Evolutionary conservation across 2,329 filamentous ascomycete species (phyloP), one percentile per base, ranked within the genome.

Genomic region (Diplodia scrobiculata): DNA sequence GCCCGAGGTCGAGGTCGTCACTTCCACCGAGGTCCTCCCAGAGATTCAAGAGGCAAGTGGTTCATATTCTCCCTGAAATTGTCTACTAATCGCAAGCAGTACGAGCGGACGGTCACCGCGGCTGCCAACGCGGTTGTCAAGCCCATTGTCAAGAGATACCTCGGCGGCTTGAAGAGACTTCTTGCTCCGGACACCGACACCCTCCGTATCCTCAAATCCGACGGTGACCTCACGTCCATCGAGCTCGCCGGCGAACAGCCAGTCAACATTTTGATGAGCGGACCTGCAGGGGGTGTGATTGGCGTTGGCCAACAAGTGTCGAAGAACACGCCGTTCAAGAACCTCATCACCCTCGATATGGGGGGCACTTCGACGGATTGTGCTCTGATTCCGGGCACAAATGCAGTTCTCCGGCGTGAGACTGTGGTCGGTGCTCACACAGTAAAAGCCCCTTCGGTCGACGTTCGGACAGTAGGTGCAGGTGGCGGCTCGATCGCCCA

Each of bases 331-430:
- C 76, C 77, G 0, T 82, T 79, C 71, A 82, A 81, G 68, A 82
- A 82, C 50, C 72, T 83, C 29, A 82, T 83, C 62, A 83, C 81
- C 0, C 74, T 83, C 13, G 81, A 83, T 63, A 82, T 83, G 80
- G 81, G 81, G n/a, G 81, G 81, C 1, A 83, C 81, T 0, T 81
- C 79, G 5, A 82, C 81, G 0, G 81, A 83, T 64, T 81, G 80
- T 67, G 80, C 81, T 1, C 70, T 83, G 4, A 78, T 83, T 19
- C 77, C 77, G 21, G 74, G 80, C 19, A 78, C 79, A 2, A 76
- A 79, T 64, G 78, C 78, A 5, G 77, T 79, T 41, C 75, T 83
- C 21, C 78, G 81, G 48, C 74, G 81, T 38, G 80, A 83, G 68
- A 83, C 80, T 0, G 75, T 79, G 1, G 76, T 83, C 2, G 80